These are phyloP conservation scores for Lindgomyces ingoldianus DNA, from an alignment of 495 filamentous ascomycete species.

Conservation along the genomic window DNA sequence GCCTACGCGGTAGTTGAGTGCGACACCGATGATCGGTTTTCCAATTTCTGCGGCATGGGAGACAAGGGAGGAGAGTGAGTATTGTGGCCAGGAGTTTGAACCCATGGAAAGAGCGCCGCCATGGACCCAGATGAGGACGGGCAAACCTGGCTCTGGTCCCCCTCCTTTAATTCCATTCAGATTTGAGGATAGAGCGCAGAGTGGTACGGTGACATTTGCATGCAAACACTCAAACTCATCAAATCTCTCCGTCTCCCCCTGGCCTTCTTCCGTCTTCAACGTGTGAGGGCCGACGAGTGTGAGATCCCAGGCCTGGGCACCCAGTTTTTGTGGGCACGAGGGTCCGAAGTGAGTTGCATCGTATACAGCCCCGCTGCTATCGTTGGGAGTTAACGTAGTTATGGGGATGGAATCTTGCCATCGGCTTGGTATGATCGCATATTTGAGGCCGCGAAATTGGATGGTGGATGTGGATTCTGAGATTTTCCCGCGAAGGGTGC, in stretches of 20 bases:
- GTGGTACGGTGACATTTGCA: conserved; percentile 20
- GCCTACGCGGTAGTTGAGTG: conserved; percentile 30
- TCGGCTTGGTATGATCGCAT: conserved; percentile 21
- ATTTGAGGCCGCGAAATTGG: conserved; percentile 28
- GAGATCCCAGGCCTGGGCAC: conserved; percentile 26
- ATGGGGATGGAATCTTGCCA: conserved; percentile 15
- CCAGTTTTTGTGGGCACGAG: conserved; percentile 28
- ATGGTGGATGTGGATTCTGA: neutral
- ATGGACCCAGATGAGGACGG: conserved; percentile 24
- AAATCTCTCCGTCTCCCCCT: conserved; percentile 7
- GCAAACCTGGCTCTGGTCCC: conserved; percentile 2
- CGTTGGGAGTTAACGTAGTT: neutral
- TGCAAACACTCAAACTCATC: conserved; percentile 26
- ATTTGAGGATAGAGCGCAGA: neutral
- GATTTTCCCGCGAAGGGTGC: conserved; percentile 16
- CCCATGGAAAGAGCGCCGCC: conserved; percentile 27
- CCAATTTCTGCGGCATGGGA: conserved; percentile 1
- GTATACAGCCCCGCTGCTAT: neutral
- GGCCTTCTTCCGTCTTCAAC: neutral
- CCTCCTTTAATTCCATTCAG: neutral
- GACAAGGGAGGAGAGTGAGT: conserved; percentile 16
- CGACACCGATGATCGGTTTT: conserved; percentile 26
- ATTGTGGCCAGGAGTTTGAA: conserved; percentile 34
- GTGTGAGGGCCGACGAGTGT: conserved; percentile 8
- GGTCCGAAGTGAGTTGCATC: conserved; percentile 24